Percentiles rank a stretch among this genome's conserved stretches.
These are phyloP conservation scores for Teunomyces kruisii DNA, from an alignment of 805 yeast species.

Conservation along the genomic window DNA sequence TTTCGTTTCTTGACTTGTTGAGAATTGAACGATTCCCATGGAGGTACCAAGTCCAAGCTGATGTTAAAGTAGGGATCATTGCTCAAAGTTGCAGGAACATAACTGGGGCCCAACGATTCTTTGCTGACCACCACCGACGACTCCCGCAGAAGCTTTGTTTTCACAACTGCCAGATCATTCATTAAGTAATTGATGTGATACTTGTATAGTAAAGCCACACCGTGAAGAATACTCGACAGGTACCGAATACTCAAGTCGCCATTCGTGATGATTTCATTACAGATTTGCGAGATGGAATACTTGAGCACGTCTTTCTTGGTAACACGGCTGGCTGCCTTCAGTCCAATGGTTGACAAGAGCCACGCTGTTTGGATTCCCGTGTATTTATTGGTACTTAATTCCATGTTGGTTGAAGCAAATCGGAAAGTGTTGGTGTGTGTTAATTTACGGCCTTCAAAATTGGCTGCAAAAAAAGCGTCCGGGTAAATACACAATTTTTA, in stretches of 20 bases:
- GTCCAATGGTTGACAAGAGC: slow-evolving; percentile 44
- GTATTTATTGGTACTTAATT: not conserved
- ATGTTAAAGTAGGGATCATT: slow-evolving; percentile 30
- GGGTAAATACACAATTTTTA: not conserved
- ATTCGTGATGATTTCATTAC: slow-evolving; percentile 21
- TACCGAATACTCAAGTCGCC: slow-evolving; percentile 25
- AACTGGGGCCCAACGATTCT: not conserved
- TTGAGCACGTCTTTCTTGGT: slow-evolving; percentile 31
- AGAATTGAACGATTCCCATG: slow-evolving; percentile 6
- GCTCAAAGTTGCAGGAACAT: slow-evolving; percentile 5
- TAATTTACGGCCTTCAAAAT: not conserved
- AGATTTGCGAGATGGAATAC: slow-evolving; percentile 43
- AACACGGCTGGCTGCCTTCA: slow-evolving; percentile 26
- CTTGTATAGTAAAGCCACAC: slow-evolving; percentile 48
- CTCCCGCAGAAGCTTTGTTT: slow-evolving; percentile 3
- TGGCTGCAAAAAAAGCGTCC: not conserved
- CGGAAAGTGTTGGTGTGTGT: too few relatives aligned
- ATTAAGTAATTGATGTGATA: slow-evolving; percentile 49
- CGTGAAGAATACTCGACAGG: slow-evolving; percentile 46
- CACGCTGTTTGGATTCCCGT: slow-evolving; percentile 24
- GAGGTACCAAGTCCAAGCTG: slow-evolving; percentile 20
- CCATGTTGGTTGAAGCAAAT: not conserved
- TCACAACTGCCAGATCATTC: slow-evolving; percentile 23
- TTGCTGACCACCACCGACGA: too few relatives aligned
- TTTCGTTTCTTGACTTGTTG: slow-evolving; percentile 14